A percentile compares a stretch with the other conserved stretches of the same genome.
Evolutionary conservation across 2,329 filamentous ascomycete genomes (phyloP).

Genomic region (Penicillium polonicum): DNA sequence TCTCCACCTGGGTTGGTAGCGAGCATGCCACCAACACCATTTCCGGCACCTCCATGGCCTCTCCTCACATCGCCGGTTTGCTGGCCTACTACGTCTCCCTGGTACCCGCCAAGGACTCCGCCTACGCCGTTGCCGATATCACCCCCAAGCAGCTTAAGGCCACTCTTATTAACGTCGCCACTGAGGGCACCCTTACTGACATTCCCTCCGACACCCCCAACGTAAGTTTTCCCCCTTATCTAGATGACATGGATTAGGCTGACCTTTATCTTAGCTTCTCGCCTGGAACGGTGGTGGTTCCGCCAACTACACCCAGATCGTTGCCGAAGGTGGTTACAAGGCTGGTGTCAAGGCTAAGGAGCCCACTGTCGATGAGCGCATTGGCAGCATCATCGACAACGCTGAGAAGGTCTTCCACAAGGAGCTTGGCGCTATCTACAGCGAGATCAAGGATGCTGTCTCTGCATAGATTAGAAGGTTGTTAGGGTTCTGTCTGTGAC

Average conservation of each 20-base stretch:
- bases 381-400: slow-evolving; percentile 47
- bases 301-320: slow-evolving; percentile 83
- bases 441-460: slow-evolving; percentile 43
- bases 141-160: slow-evolving; percentile 93
- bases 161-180: slow-evolving; percentile 79
- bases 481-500: slow-evolving; percentile 23
- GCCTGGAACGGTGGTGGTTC: slow-evolving; percentile 98
- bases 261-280: slow-evolving; percentile 59
- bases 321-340: slow-evolving; percentile 71
- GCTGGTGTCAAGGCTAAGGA: slow-evolving; percentile 34
- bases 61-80: slow-evolving; percentile 93
- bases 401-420: slow-evolving; percentile 47
- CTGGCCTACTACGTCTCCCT: slow-evolving; percentile 97
- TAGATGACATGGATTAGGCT: slow-evolving; percentile 14
- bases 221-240: slow-evolving; percentile 45
- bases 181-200: slow-evolving; percentile 72
- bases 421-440: slow-evolving; percentile 50
- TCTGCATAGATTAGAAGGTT: slow-evolving; percentile 45
- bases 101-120: slow-evolving; percentile 84
- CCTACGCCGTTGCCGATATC: slow-evolving; percentile 84
- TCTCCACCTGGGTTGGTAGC: slow-evolving; percentile 97
- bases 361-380: slow-evolving; percentile 34
- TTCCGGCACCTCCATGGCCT: slow-evolving; percentile 98
- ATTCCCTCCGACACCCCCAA: slow-evolving; percentile 86
- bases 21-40: slow-evolving; percentile 97